Base-by-base conservation (phyloP, 805 yeast genomes). In the Metschnikowia shivogae region DNA sequence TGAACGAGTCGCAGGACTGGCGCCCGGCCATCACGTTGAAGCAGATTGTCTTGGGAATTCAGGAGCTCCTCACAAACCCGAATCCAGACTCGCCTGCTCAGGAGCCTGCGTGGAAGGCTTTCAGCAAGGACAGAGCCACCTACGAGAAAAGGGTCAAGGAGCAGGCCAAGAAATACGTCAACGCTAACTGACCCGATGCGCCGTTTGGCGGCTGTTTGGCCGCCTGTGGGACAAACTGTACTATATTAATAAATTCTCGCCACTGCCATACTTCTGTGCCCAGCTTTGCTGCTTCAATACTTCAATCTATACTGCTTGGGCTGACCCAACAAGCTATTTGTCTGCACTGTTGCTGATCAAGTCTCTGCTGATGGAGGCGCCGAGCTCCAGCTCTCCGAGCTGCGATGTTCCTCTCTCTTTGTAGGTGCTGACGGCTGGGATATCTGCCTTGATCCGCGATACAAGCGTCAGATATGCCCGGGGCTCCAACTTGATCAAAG, bases 1-100 rank as follows among this genome's bases (percentile, higher is more conserved):
- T 93, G 60, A 93, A 93, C 64, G 99, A 93, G 63, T 89, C 84
- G 37, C 95, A 90, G 65, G 98, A 89, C 64, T 93, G 99, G 99
- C 80, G 96, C 60, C 99, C 99, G 1, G 96, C 97, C 7, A 86
- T 92, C 54, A 87, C 96, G 12, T 67, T 92, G 54, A 89, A 88
- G 60, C 96, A 92, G 62, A 84, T 93, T 47, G 83, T 86, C 1
- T 70, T 89, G 49, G 99, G 99, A 5, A 82, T 93, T 42, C 99
- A 93, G 65, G 97, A 90, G 63, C 74, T 93, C 44, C 72, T 93
- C 49, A 87, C 86, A 58, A 77, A 82, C 31, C 99, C 99, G 31
- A 93, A 93, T 61, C 95, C 96, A 19, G 83, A 83, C 50, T 89
- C 97, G 0, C 99, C 99, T 2, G 99, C 99, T 0, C 99, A 93